Evolutionary conservation across 305 asterid species (phyloP), one percentile per base, ranked within the genome.

Genomic region (Rubia balearica): DNA sequence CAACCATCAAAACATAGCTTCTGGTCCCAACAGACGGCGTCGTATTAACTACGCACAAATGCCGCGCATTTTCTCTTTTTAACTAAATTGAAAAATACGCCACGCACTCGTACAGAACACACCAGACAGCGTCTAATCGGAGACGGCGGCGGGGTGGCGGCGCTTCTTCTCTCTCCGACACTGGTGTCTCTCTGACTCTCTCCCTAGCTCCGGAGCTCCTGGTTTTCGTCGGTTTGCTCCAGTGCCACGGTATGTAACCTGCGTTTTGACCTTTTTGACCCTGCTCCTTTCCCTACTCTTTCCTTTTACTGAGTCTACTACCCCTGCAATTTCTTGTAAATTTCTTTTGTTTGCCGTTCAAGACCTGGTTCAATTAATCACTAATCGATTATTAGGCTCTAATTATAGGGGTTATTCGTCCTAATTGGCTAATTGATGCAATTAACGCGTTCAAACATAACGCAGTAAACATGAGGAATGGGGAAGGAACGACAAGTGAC

Each of bases 171-270:
- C 61, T 69, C 74, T 70, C 81, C 82, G 78, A 83, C 82, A 70
- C 75, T 49, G 76, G 56, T 67, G 75, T 69, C 78, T 78, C 78
- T 78, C 30, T 27, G 30, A 27, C 30, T 27, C 80, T 75, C 74
- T 77, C 80, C 80, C 80, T 73, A 71, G 73, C 78, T 73, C 82
- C 80, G 80, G 80, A 82, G 81, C 83, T 87, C 87, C 82, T 77
- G 56, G 68, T 70, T 73, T 73, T 73, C 81, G 78, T 75, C 82
- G 43, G 68, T 63, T 76, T 62, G 81, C 78, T 69, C 74, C 66
- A 60, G 53, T 48, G 73, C 30, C 79, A 63, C 73, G 75, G 67
- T 75, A 75, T 76, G 72, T 45, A 13, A n/a, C 7, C 17, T 5
- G 30, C 56, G 14, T 17, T 38, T 46, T 67, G 61, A 76, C 76